Base-by-base conservation (phyloP, 345 rosid genomes). In the Isatis tinctoria region DNA sequence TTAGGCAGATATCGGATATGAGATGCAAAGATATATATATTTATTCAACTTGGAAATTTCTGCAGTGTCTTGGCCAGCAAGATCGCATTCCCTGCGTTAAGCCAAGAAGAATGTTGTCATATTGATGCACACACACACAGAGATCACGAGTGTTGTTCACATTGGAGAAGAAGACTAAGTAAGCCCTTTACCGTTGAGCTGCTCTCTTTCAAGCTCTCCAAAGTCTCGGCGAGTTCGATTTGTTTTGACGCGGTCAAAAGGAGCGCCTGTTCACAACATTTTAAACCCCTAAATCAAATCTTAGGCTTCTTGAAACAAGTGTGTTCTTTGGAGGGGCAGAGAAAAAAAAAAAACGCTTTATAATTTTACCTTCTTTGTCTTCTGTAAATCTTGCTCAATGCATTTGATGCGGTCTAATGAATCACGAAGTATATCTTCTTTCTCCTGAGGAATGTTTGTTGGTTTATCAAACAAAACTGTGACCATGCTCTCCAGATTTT, bases 221-320 rank as follows among this genome's bases (percentile, higher is more conserved):
- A 78, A 24, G 93, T 86, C 65, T 88, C 87, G 10, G 97, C 90
- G n/a, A 94, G 93, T 73, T 94, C 93, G 20, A 91, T 80, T 83
- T 94, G 98, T 75, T 88, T 90, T 39, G 98, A 87, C 26, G 96
- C 92, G 27, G 98, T 91, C 44, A 91, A 87, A 83, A 91, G 63
- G 56, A 94, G 87, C 24, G 93, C 93, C 98, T 94, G 81, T 41
- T n/a, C 69, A 59, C 62, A 47, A 48, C 45, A 75, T 49, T 63
- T 65, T 26, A 28, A 12, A 60, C 40, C 66, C 6, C 17, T 22
- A 22, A 58, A 10, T 20, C 22, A 22, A 32, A 57, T 53, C 47
- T 28, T 14, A 39, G 40, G 18, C 52, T 37, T 65, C 17, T 32
- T 53, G n/a, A 58, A 47, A 57, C 57, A 26, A 27, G 27, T 28